phyloP scores from a whole-genome alignment of 257 asterid species.

The Cynanchum wilfordii region DNA sequence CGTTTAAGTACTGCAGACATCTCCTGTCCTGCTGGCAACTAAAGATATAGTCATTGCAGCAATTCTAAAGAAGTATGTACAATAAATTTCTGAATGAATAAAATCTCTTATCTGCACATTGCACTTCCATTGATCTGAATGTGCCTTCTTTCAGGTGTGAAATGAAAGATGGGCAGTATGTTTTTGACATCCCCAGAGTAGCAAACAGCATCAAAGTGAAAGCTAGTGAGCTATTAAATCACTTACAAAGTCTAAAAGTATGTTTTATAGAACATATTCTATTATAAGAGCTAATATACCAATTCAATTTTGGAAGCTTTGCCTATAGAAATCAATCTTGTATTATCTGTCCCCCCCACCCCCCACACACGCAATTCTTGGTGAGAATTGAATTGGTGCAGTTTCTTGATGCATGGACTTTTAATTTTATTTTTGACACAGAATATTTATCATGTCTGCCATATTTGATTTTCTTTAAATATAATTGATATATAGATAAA shows the following conservation, averaged over 20 bases:
- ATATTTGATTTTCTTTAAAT: constrained; percentile 9
- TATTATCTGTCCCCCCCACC: background rate
- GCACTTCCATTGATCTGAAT: constrained; percentile 9
- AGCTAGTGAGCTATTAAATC: constrained; percentile 54
- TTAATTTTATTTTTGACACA: background rate
- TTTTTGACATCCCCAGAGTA: constrained; percentile 68
- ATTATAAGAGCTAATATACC: background rate
- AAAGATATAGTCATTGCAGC: constrained; percentile 62
- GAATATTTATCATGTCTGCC: background rate
- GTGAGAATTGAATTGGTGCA: background rate
- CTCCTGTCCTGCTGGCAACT: constrained; percentile 66
- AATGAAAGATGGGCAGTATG: constrained; percentile 86
- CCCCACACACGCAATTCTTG: background rate
- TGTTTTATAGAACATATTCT: background rate
- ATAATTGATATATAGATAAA: background rate
- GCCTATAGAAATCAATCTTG: background rate
- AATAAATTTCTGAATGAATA: constrained; percentile 18
- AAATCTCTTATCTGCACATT: constrained; percentile 12
- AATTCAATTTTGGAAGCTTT: background rate
- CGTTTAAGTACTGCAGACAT: constrained; percentile 50
- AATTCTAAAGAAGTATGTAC: constrained; percentile 71
- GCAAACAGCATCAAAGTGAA: constrained; percentile 61
- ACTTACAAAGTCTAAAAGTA: constrained; percentile 76
- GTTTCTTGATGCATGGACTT: background rate
- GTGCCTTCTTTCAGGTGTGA: constrained; percentile 60